Evolutionary conservation across 2,329 filamentous ascomycete species (phyloP).

Genomic region (Ophiobolus disseminans): DNA sequence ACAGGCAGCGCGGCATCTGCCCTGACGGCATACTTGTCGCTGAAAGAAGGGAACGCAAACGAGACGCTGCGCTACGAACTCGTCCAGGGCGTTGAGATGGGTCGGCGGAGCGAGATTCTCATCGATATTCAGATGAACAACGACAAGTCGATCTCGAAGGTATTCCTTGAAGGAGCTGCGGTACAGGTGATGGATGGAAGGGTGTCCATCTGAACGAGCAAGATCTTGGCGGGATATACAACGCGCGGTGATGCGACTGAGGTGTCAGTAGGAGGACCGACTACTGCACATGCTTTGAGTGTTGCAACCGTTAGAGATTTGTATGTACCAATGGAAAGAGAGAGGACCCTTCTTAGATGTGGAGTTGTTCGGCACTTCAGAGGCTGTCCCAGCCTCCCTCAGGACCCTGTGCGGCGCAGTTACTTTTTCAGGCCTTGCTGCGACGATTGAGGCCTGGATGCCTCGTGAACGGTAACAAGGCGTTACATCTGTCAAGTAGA

Average conservation of each 20-base stretch:
- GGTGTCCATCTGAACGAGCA: conserved; percentile 25
- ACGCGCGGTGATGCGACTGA: not conserved
- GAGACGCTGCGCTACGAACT: conserved; percentile 51
- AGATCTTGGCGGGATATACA: not conserved
- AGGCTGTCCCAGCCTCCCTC: not conserved
- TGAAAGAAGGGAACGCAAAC: conserved; percentile 46
- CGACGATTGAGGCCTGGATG: not conserved
- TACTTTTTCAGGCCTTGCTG: not conserved
- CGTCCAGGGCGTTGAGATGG: conserved; percentile 61
- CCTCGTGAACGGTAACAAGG: not conserved
- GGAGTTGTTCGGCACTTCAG: not conserved
- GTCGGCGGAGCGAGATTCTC: conserved; percentile 57
- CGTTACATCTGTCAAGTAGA: conserved; percentile 10
- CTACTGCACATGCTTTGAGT: not conserved
- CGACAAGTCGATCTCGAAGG: conserved; percentile 45
- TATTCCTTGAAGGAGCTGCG: conserved; percentile 54
- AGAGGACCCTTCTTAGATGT: not conserved
- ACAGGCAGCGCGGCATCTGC: conserved; percentile 60
- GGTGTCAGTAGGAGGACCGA: not conserved
- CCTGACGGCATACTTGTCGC: conserved; percentile 54
- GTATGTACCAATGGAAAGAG: not conserved
- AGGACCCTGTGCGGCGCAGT: not conserved
- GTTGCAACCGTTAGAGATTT: not conserved
- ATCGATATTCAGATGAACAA: conserved; percentile 54
- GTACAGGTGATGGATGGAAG: conserved; percentile 51